Evolutionary conservation across 2,329 filamentous ascomycete genomes (phyloP).

Genomic region (Hymenoscyphus infarciens): DNA sequence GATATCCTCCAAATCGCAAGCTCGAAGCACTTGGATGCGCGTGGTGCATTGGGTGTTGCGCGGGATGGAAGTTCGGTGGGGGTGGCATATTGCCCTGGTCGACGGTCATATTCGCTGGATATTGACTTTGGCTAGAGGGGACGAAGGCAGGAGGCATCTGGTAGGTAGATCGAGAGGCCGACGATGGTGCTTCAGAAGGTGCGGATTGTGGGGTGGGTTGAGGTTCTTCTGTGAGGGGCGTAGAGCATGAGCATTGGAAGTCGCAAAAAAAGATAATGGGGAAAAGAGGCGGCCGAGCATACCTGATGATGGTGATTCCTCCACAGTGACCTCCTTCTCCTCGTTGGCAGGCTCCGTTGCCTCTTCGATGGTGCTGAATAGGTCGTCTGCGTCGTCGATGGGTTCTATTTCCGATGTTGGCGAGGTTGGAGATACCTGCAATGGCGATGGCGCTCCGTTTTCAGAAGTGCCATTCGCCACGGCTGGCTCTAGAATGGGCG

Average conservation of each 20-base stretch:
- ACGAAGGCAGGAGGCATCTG: conserved; percentile 45
- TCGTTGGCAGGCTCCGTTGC: conserved; percentile 14
- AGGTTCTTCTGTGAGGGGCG: conserved; percentile 13
- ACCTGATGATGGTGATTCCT: conserved; percentile 21
- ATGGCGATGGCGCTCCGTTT: neutral
- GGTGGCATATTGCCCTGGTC: conserved; percentile 21
- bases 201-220: conserved; percentile 22
- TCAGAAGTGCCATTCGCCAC: conserved; percentile 22
- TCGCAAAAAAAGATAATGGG: neutral
- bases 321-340: conserved; percentile 17
- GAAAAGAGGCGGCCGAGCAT: conserved; percentile 12
- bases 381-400: conserved; percentile 12
- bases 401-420: conserved; percentile 12
- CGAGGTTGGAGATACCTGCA: neutral
- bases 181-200: conserved; percentile 28
- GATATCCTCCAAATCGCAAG: conserved; percentile 53
- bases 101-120: conserved; percentile 13
- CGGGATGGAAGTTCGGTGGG: conserved; percentile 25
- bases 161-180: conserved; percentile 35
- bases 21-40: conserved; percentile 52
- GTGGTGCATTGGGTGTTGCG: conserved; percentile 43
- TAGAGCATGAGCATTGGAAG: conserved; percentile 11
- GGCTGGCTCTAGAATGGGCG: conserved; percentile 16
- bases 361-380: conserved; percentile 8
- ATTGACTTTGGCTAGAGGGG: conserved; percentile 36